Conservation (phyloP, 148 eudicot genomes). For the Cornus florida region DNA sequence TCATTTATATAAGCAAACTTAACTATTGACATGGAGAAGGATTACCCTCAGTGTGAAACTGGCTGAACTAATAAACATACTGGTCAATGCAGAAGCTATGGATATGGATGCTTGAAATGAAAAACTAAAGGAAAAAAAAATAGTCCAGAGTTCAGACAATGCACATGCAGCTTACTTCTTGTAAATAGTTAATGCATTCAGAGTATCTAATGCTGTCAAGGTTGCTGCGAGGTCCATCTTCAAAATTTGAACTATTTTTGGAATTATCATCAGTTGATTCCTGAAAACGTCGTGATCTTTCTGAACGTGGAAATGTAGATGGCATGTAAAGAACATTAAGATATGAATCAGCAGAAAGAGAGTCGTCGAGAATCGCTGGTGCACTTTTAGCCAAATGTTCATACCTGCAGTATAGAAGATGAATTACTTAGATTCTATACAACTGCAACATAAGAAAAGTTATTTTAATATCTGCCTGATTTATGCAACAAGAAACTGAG, state of each 20-base stretch:
- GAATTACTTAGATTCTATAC: conserved; percentile 17
- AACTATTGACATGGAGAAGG: neutral
- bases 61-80: neutral
- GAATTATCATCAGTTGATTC: conserved; percentile 62
- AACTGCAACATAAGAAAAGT: neutral
- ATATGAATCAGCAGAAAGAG: conserved; percentile 97
- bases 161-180: conserved; percentile 62
- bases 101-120: neutral
- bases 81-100: no score
- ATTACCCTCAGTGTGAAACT: neutral
- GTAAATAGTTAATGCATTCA: conserved; percentile 88
- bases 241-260: conserved; percentile 42
- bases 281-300: conserved; percentile 68
- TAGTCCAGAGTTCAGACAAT: neutral
- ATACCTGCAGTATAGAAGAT: conserved; percentile 52
- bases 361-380: conserved; percentile 92
- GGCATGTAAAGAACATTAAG: conserved; percentile 97
- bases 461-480: neutral
- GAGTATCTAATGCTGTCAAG: conserved; percentile 79
- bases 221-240: conserved; percentile 94
- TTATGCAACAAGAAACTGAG: neutral
- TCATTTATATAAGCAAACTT: neutral
- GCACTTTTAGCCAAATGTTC: conserved; percentile 98
- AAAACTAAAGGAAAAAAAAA: neutral
- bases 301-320: conserved; percentile 93